A percentile compares a stretch with the other conserved stretches of the same genome.
These are phyloP conservation scores for Przewalskia tangutica DNA, from an alignment of 257 asterid genomes.

Conservation along the genomic window DNA sequence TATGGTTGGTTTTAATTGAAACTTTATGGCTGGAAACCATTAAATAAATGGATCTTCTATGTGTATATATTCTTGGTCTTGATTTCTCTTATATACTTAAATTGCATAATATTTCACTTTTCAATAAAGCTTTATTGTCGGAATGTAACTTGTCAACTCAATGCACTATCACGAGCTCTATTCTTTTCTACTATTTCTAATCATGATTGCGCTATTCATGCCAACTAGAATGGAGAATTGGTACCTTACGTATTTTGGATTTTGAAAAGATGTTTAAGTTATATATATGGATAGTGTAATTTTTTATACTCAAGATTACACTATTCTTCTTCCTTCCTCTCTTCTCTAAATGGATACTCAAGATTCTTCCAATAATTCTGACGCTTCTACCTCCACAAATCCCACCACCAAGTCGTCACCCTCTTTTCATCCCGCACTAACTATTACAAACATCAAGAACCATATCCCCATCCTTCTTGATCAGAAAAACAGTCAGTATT, in stretches of 20 bases:
- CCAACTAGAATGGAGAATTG: neutral
- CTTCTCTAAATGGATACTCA: too few relatives aligned
- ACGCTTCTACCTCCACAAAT: too few relatives aligned
- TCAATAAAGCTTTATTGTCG: neutral
- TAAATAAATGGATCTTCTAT: neutral
- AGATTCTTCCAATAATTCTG: too few relatives aligned
- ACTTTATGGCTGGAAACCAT: neutral
- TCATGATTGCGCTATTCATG: conserved; percentile 21
- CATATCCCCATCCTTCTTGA: too few relatives aligned
- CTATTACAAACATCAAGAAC: too few relatives aligned
- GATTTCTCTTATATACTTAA: conserved; percentile 1
- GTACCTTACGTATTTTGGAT: neutral
- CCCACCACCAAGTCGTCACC: too few relatives aligned
- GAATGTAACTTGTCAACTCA: conserved; percentile 10
- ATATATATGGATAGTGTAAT: too few relatives aligned
- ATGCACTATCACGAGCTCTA: neutral
- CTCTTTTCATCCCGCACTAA: too few relatives aligned
- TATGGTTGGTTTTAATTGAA: neutral
- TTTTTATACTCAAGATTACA: too few relatives aligned
- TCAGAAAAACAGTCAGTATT: too few relatives aligned
- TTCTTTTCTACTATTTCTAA: neutral
- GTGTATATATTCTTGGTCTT: conserved; percentile 1
- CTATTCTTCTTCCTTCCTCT: too few relatives aligned
- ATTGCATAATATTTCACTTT: neutral
- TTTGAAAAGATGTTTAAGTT: too few relatives aligned